Evolutionary conservation across 352 stramenopile species (phyloP).

Genomic region (Phytophthora multivora): DNA sequence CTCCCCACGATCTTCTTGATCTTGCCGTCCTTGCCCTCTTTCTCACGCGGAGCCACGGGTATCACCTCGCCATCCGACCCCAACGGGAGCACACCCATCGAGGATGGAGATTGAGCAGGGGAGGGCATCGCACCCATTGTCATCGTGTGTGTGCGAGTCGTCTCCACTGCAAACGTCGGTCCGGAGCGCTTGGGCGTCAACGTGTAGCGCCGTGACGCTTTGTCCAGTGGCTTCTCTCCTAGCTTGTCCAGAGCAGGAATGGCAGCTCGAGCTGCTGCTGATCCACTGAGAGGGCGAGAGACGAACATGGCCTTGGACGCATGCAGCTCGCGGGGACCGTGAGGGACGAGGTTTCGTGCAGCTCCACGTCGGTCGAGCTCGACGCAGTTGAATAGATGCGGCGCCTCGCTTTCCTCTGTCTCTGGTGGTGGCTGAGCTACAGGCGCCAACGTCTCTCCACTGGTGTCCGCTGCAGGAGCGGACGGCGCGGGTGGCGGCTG

Average conservation of each 20-base stretch:
- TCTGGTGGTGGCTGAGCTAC: conserved; percentile 1
- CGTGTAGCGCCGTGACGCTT: conserved; percentile 39
- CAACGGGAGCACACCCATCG: conserved; percentile 21
- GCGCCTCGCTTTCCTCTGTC: conserved; percentile 26
- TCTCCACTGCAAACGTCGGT: conserved; percentile 40
- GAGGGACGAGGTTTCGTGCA: conserved; percentile 30
- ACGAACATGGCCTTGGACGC: conserved; percentile 72
- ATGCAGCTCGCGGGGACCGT: conserved; percentile 68
- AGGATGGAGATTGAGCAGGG: conserved; percentile 34
- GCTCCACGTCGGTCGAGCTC: conserved; percentile 51
- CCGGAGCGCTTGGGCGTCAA: conserved; percentile 37
- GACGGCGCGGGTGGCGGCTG: conserved; percentile 1
- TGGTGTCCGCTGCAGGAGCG: conserved; percentile 3
- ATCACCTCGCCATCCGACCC: conserved; percentile 32
- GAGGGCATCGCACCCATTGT: conserved; percentile 41
- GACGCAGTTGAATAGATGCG: conserved; percentile 70
- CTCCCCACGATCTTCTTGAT: conserved; percentile 85
- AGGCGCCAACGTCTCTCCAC: conserved; percentile 4
- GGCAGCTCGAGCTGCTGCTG: conserved; percentile 17
- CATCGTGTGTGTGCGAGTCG: conserved; percentile 35
- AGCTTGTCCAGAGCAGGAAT: conserved; percentile 22
- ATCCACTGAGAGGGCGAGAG: conserved; percentile 49
- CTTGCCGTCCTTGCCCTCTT: conserved; percentile 57
- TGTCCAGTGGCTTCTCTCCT: conserved; percentile 23
- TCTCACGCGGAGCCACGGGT: conserved; percentile 24